Conservation (phyloP, 176 grass and related monocot genomes). For the Saccharum officinarum region DNA sequence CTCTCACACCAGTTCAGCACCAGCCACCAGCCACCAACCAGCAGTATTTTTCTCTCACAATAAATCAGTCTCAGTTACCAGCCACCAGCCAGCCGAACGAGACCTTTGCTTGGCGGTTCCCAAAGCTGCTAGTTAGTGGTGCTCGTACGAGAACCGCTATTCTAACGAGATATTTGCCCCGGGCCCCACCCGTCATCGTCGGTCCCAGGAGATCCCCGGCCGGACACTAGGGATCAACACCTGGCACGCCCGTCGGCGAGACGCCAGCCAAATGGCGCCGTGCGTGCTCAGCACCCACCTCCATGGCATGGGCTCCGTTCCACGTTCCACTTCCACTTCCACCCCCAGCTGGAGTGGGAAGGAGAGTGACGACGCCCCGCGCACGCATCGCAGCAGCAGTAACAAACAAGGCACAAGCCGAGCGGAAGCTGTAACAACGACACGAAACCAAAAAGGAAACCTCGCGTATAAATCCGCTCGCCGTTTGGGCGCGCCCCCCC, state of each 20-base stretch:
- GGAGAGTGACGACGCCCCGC: neutral
- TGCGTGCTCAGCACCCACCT: neutral
- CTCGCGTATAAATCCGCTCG: neutral
- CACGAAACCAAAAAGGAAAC: slow-evolving; percentile 11
- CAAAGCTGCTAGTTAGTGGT: too few species aligned
- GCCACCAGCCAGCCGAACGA: too few species aligned
- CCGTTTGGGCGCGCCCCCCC: slow-evolving; percentile 4
- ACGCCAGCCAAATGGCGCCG: neutral
- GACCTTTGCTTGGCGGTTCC: too few species aligned
- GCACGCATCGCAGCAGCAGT: slow-evolving; percentile 24
- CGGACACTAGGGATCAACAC: neutral
- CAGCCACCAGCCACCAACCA: too few species aligned
- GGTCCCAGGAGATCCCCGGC: neutral
- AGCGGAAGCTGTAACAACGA: neutral
- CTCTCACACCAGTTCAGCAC: too few species aligned
- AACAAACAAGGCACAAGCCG: neutral
- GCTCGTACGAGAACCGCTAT: too few species aligned
- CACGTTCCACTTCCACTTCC: neutral
- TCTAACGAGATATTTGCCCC: too few species aligned
- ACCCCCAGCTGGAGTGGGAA: too few species aligned
- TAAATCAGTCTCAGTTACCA: too few species aligned
- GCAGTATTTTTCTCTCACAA: too few species aligned
- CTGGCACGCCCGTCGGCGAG: neutral
- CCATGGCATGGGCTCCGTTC: neutral
- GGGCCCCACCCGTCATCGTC: slow-evolving; percentile 6